Evolutionary conservation across 2,329 filamentous ascomycete genomes (phyloP), one percentile per base, ranked within the genome.

Genomic region (Fusarium sp.): DNA sequence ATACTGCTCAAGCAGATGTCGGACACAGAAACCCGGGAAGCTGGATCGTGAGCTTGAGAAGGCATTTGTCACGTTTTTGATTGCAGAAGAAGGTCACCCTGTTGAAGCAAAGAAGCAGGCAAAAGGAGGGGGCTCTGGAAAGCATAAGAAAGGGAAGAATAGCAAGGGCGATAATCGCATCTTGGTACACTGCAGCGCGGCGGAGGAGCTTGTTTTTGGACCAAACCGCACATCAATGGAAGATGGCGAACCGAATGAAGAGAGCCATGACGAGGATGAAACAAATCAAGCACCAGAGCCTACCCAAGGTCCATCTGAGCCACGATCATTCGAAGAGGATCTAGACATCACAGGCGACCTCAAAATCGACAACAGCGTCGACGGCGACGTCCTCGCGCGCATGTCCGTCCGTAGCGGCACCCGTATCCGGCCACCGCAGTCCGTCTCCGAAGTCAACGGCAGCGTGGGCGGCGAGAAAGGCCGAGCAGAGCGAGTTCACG

Each of bases 1-100:
- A 64, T 89, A 88, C 77, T 89, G 87, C 76, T 89, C 86, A 0
- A 78, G 82, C 45, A 78, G 83, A 37, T 89, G 87, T 67, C 79
- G 85, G 20, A 79, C 79, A 33, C 80, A 80, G 37, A 88, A 87
- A 70, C 84, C 83, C 0, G 79, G 82, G 0, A 78, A 78, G 9
- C 62, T 82, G 15, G 87, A 88, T 68, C 79, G 80, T 4, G 81
- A 82, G 56, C 86, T 89, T 43, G 86, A 88, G 73, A 75, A 73
- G 9, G 79, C 79, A 0, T 86, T 88, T 54, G 79, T 82, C 2
- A 68, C 67, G 10, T 71, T 81, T 20, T 62, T 83, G 7, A 59
- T 8, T 2, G 62, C 56, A 4, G 56, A 65, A 9, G 48, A 62
- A 11, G 37, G 47, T 11, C 35, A 37, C 6, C 7, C 6, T 9